Base-by-base conservation (phyloP, 2,329 filamentous ascomycete species). In the Colletotrichum sp. region DNA sequence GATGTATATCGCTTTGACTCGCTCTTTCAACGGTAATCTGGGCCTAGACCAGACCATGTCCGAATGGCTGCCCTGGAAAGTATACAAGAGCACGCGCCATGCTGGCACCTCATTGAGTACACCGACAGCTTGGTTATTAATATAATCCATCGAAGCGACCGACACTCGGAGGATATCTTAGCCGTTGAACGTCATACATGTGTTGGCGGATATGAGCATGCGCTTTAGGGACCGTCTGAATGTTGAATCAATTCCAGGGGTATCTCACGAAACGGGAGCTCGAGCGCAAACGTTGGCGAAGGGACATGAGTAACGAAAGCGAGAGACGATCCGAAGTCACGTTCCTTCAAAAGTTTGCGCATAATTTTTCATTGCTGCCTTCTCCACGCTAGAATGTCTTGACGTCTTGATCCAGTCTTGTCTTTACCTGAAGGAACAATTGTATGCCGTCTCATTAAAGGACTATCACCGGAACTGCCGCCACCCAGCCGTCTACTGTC, bases 381-480 rank as follows among this genome's bases (percentile, higher is more conserved):
- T 71, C 36, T 49, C 59, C 59, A 26, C 71, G 74, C 70, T 73
- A 16, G 39, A 66, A 28, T 52, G 18, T 69, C 74, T 65, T 74
- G 44, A 39, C 59, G 24, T 69, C 65, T 69, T 62, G 57, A 69
- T 26, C 59, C 70, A 74, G 65, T 69, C 70, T 65, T 73, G 32
- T 63, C 69, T 72, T 76, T 26, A 59, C 57, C n/a, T 13, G 44
- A 73, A 71, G 57, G 65, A 76, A 73, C 74, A 65, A 49, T 75
- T 66, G 44, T 65, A 69, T 76, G 49, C 59, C 71, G 74, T 75
- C 67, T 76, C 71, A 76, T 75, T 76, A 75, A 62, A 76, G 39
- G 66, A 66, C 75, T 71, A 71, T 65, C 74, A 73, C 74, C 70
- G 57, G 34, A 74, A 65, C 64, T 49, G 70, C 64, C 26, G 57